Evolutionary conservation across 768 basidiomycete genomes (phyloP).

Genomic region (Boletus huronensis): DNA sequence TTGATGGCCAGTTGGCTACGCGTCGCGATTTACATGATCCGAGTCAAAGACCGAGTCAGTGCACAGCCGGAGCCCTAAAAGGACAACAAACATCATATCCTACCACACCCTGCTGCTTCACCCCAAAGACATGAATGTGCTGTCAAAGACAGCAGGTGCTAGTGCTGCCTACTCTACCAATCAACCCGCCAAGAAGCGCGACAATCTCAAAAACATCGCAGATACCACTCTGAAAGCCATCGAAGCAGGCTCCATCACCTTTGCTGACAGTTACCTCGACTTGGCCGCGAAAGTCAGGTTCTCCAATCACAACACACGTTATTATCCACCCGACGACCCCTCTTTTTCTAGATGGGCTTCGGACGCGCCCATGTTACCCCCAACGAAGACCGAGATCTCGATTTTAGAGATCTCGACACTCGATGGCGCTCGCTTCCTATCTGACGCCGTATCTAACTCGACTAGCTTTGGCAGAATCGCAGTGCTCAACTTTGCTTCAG

Average conservation of each 20-base stretch:
- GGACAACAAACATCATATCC: not conserved
- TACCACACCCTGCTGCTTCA: not conserved
- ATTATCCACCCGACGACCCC: slow-evolving; percentile 47
- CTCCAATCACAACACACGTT: slow-evolving; percentile 45
- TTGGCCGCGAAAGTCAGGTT: slow-evolving; percentile 33
- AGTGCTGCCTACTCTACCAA: not conserved
- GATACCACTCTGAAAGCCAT: slow-evolving; percentile 49
- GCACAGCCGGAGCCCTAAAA: not conserved
- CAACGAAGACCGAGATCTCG: slow-evolving; percentile 36
- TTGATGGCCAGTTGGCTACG: not conserved
- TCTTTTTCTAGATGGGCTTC: slow-evolving; percentile 45
- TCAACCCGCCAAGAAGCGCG: slow-evolving; percentile 8
- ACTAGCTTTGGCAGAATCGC: slow-evolving; percentile 41
- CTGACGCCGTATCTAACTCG: slow-evolving; percentile 17
- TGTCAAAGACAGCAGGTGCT: not conserved
- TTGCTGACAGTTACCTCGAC: slow-evolving; percentile 30
- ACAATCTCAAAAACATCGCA: slow-evolving; percentile 41
- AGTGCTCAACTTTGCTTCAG: slow-evolving; percentile 74
- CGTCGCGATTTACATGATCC: not conserved
- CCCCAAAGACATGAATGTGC: not conserved
- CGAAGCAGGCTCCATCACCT: slow-evolving; percentile 41
- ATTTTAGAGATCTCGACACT: slow-evolving; percentile 63
- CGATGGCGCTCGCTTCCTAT: slow-evolving; percentile 49
- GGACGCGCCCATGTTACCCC: slow-evolving; percentile 7
- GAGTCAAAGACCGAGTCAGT: too few species aligned